A percentile compares a stretch with the other conserved stretches of the same genome.
phyloP scores from a whole-genome alignment of 768 basidiomycete species.

The Mycena vulgaris region DNA sequence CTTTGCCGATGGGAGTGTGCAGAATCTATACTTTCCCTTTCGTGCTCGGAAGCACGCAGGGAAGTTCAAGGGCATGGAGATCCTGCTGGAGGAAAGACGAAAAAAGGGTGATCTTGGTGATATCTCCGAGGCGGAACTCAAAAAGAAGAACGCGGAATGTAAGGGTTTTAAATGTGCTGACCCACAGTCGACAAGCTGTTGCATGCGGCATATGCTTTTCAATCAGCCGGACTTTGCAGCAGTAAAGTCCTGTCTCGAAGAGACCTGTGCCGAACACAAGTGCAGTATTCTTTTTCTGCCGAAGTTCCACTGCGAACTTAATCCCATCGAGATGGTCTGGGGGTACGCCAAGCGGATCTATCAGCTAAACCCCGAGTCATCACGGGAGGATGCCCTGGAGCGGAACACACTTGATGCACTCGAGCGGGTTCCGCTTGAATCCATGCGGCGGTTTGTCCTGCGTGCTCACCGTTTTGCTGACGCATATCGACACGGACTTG shows the following conservation, averaged over 20 bases:
- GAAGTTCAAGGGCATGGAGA: conserved; percentile 48
- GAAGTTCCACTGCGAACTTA: no score
- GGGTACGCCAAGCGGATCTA: conserved; percentile 41
- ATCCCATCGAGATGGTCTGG: conserved; percentile 49
- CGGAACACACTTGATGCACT: conserved; percentile 31
- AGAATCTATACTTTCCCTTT: conserved; percentile 17
- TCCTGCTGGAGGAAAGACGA: conserved; percentile 33
- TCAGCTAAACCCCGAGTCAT: no score
- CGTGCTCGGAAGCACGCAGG: conserved; percentile 20
- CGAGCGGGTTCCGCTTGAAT: conserved; percentile 21
- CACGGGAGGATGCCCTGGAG: conserved; percentile 44
- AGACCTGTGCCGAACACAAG: background rate
- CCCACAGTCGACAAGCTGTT: conserved; percentile 27
- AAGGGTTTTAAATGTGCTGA: conserved; percentile 45
- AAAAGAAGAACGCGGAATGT: conserved; percentile 19
- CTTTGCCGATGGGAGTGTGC: conserved; percentile 21
- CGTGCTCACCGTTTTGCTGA: background rate
- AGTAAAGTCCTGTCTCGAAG: no score
- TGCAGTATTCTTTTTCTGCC: no score
- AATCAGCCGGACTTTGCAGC: no score
- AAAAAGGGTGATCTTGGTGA: conserved; percentile 16
- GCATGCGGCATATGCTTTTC: conserved; percentile 11
- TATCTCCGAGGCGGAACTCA: conserved; percentile 17
- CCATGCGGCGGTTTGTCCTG: conserved; percentile 20
- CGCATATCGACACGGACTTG: background rate